These are phyloP conservation scores for Beauveria asiatica DNA, from an alignment of 2,329 filamentous ascomycete species.

Conservation along the genomic window DNA sequence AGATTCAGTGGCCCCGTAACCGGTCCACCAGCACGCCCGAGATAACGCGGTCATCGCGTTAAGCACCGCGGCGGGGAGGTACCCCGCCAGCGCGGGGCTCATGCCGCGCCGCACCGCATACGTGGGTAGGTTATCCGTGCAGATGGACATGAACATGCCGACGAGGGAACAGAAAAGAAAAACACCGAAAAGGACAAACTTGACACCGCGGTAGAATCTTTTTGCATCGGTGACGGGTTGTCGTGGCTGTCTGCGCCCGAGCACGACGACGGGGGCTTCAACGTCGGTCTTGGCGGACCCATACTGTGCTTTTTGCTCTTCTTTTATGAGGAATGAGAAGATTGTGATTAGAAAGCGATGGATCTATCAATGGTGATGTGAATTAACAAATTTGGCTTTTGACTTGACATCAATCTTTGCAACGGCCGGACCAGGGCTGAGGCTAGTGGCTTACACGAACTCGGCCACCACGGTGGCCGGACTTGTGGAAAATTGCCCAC, in stretches of 20 bases:
- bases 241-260: not conserved
- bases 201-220: slow-evolving; percentile 12
- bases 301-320: too few species aligned
- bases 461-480: not conserved
- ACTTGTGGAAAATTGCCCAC: not conserved
- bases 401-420: too few species aligned
- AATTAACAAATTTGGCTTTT: too few species aligned
- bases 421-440: not conserved
- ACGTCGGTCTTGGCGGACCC: too few species aligned
- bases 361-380: too few species aligned
- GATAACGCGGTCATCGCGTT: slow-evolving; percentile 73
- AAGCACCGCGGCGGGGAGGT: slow-evolving; percentile 71
- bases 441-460: not conserved
- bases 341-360: too few species aligned
- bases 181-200: slow-evolving; percentile 44
- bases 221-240: too few species aligned
- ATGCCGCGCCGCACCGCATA: slow-evolving; percentile 46
- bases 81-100: slow-evolving; percentile 38
- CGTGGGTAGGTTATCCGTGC: slow-evolving; percentile 55
- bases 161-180: slow-evolving; percentile 50
- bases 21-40: slow-evolving; percentile 70
- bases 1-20: slow-evolving; percentile 69
- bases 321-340: not conserved
- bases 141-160: slow-evolving; percentile 64
- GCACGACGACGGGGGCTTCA: slow-evolving; percentile 16